A percentile compares a stretch with the other conserved stretches of the same genome.
Conservation (phyloP, 257 asterid species). For the Solanum etuberosum region DNA sequence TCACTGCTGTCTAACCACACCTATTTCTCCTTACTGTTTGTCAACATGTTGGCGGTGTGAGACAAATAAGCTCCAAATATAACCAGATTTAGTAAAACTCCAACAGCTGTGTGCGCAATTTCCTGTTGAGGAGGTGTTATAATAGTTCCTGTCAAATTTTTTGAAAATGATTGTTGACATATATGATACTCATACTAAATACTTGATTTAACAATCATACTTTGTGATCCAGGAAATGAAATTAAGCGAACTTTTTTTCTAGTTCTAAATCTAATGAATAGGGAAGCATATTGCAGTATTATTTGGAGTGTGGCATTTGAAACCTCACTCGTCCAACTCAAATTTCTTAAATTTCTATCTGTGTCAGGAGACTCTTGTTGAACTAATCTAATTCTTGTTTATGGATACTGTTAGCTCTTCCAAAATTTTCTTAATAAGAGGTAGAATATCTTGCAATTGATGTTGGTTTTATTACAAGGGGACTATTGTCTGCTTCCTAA, state of each 20-base stretch:
- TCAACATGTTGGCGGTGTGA: neutral
- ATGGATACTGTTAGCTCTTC: neutral
- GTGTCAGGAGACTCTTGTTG: neutral
- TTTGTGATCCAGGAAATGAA: neutral
- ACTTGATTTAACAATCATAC: neutral
- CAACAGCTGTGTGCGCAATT: neutral
- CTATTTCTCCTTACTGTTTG: neutral
- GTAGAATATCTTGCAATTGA: neutral
- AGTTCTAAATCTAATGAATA: neutral
- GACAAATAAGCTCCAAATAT: neutral
- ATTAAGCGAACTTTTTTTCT: neutral
- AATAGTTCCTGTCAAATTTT: neutral
- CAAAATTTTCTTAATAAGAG: neutral
- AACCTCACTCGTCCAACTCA: neutral
- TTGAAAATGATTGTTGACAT: neutral
- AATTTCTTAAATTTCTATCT: neutral
- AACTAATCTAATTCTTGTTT: neutral
- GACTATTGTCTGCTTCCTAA: neutral
- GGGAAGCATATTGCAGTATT: neutral
- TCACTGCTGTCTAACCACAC: neutral
- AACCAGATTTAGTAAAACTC: neutral
- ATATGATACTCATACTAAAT: neutral
- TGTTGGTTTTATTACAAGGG: neutral
- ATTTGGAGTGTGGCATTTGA: neutral
- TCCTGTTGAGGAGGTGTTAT: neutral